Conservation (phyloP, 2,329 filamentous ascomycete species). For the Penicillium psychrosexuale region DNA sequence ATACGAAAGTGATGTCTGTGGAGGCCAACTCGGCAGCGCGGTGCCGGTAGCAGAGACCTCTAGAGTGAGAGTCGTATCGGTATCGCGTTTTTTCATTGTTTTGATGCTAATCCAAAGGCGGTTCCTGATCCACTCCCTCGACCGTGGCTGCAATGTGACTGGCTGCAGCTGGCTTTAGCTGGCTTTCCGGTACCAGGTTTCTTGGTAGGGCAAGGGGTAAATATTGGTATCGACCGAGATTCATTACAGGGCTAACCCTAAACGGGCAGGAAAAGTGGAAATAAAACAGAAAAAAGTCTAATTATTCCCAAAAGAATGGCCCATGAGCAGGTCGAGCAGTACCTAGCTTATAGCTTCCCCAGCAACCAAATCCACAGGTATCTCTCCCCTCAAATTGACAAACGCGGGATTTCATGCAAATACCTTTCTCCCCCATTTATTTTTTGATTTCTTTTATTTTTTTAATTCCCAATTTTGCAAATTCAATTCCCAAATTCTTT, state of each 20-base stretch:
- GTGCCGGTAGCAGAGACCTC: conserved; percentile 17
- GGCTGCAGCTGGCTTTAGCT: conserved; percentile 1
- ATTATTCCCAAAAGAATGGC: neutral
- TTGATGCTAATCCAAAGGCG: neutral
- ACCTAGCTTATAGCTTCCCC: conserved; percentile 10
- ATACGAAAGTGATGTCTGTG: conserved; percentile 14
- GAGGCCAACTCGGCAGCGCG: conserved; percentile 21
- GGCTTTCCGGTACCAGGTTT: conserved; percentile 2
- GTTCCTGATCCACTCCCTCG: neutral
- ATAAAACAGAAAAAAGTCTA: conserved; percentile 1
- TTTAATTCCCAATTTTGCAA: conserved; percentile 6
- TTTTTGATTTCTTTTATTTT: conserved; percentile 2
- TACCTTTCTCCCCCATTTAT: conserved; percentile 10
- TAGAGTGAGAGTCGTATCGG: conserved; percentile 2
- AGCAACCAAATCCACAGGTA: conserved; percentile 19
- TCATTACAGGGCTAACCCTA: neutral
- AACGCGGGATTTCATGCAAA: conserved; percentile 17
- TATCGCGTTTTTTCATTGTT: conserved; percentile 7
- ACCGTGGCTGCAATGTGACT: neutral
- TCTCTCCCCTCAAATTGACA: conserved; percentile 6
- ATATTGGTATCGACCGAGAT: conserved; percentile 5
- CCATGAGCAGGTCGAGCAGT: conserved; percentile 6
- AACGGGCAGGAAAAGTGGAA: neutral
- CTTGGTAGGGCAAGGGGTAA: conserved; percentile 14
- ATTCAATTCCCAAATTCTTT: conserved; percentile 4